Percentiles rank a stretch among this genome's conserved stretches.
Conservation (phyloP, 164 flowering plant genomes). For the Sextonia rubra region DNA sequence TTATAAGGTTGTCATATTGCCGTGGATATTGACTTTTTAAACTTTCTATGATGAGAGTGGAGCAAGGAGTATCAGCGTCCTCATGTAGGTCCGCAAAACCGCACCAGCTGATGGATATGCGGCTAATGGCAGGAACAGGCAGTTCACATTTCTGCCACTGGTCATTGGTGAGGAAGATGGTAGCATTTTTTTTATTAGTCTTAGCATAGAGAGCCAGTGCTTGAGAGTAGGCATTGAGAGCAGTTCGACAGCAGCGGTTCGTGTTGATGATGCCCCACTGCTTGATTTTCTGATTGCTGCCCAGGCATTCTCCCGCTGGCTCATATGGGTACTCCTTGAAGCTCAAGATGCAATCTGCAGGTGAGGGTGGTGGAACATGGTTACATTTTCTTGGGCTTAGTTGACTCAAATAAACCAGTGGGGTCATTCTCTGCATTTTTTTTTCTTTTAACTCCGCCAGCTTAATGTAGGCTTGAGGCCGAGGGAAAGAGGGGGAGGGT, state of each 20-base stretch:
- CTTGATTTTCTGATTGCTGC: constrained; percentile 15
- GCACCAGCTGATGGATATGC: constrained; percentile 24
- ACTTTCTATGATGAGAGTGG: constrained; percentile 16
- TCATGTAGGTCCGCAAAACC: constrained; percentile 25
- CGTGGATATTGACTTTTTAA: not conserved
- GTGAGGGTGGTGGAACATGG: not conserved
- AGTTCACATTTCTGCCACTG: constrained; percentile 33
- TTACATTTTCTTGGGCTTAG: not conserved
- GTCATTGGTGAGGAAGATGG: constrained; percentile 28
- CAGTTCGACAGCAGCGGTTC: constrained; percentile 46
- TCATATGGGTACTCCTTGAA: constrained; percentile 33
- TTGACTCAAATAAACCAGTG: not conserved
- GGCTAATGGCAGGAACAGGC: constrained; percentile 17
- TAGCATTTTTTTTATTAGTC: not conserved
- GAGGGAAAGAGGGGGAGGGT: no score
- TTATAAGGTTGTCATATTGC: not conserved
- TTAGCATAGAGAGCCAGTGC: constrained; percentile 38
- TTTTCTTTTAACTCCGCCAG: not conserved
- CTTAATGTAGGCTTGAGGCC: no score
- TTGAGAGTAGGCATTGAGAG: constrained; percentile 29
- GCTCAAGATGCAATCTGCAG: constrained; percentile 35
- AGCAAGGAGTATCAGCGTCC: constrained; percentile 31
- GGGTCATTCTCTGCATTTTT: not conserved
- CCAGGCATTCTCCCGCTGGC: constrained; percentile 44
- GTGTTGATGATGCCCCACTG: constrained; percentile 35